Evolutionary conservation across 2,329 filamentous ascomycete species (phyloP), one percentile per base, ranked within the genome.

Genomic region (Hymenoscyphus repandus): DNA sequence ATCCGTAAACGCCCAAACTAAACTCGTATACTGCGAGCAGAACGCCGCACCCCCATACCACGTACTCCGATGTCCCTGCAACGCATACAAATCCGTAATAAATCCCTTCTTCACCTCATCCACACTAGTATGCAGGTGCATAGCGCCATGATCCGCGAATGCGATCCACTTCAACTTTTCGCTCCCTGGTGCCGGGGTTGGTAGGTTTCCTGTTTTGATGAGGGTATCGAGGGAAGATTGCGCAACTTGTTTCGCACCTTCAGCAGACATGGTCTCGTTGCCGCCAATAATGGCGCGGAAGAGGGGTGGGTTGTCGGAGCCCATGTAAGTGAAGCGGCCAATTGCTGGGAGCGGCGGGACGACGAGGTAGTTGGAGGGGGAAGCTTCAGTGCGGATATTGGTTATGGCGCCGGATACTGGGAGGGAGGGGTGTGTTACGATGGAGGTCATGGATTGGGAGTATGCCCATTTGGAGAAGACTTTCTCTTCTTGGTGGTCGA

Each of bases 391-490:
- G 11, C 33, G 44, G 27, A 37, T 37, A 11, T 46, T 46, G 33
- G 38, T 13, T 5, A 46, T 33, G 1, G 44, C 22, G n/a, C 20
- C 30, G 13, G 37, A 30, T 22, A 36, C 22, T 12, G 34, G 20
- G 4, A 46, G n/a, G 15, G 34, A 38, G 12, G 44, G 34, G 10
- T 34, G 20, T 0, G 44, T 46, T 17, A 46, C 44, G 11, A 46
- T 46, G 10, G 33, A 33, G 20, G 33, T 37, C 62, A 77, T 78
- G 67, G 76, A 77, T 13, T 27, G 32, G 61, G 44, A 38, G 34
- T 37, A 20, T 10, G 12, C 10, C 48, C 48, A 54, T 6, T 38
- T 54, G n/a, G 39, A 51, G 47, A 54, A 54, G 17, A 54, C 32
- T 15, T 49, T 48, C 15, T 48, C 48, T 39, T 54, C 52, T 37